Percentiles rank a stretch among this genome's conserved stretches.
These are phyloP conservation scores for Ophiostoma tasmaniense DNA, from an alignment of 2,329 filamentous ascomycete species.

Conservation along the genomic window DNA sequence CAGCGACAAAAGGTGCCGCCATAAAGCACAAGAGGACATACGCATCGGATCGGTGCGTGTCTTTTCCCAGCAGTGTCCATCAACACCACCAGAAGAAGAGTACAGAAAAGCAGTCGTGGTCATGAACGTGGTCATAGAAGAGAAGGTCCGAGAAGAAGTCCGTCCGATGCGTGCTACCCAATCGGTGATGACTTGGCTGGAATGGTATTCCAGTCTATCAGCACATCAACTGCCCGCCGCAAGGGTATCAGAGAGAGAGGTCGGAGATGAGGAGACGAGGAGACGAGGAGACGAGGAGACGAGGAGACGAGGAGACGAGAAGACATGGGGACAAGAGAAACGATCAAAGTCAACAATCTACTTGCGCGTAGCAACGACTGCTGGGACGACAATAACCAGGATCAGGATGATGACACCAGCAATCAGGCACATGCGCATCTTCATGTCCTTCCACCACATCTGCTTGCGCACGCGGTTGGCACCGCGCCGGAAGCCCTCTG, in stretches of 20 bases:
- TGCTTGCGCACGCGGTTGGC: constrained; percentile 94
- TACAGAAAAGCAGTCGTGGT: constrained; percentile 4
- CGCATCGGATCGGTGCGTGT: constrained; percentile 5
- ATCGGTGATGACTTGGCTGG: not conserved
- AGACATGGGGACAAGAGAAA: not conserved
- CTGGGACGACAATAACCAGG: constrained; percentile 86
- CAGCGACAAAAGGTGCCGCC: constrained; percentile 2
- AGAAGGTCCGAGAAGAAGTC: not conserved
- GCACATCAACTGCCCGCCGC: not conserved
- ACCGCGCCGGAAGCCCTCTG: constrained; percentile 89
- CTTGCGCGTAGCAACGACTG: constrained; percentile 33
- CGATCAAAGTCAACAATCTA: not conserved
- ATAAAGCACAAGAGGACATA: constrained; percentile 6
- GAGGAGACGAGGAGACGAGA: not conserved
- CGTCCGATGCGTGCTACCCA: not conserved
- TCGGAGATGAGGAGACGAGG: not conserved
- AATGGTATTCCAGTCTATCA: not conserved
- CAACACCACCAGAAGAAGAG: not conserved
- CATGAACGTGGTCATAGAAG: constrained; percentile 3
- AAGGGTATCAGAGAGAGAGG: constrained; percentile 6
- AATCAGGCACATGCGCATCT: constrained; percentile 97
- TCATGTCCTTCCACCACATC: constrained; percentile 99
- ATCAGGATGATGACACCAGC: constrained; percentile 85
- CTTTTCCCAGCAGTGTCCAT: not conserved
- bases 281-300: not conserved